Conservation (phyloP, 345 rosid genomes). For the Odontarrhena argentea region DNA sequence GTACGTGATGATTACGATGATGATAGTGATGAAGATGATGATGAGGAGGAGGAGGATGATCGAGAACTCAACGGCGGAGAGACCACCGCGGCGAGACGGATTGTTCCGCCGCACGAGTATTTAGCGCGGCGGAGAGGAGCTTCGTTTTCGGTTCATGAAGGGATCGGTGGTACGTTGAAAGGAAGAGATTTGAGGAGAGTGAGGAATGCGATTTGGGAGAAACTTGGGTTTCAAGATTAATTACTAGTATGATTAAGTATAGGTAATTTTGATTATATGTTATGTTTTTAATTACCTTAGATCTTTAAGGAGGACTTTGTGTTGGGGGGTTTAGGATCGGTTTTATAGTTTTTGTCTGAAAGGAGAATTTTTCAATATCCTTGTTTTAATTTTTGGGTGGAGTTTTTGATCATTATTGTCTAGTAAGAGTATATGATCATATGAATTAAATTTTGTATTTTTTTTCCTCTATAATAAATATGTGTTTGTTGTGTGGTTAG, state of each 20-base stretch:
- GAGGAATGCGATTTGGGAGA: conserved; percentile 67
- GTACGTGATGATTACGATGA: conserved; percentile 41
- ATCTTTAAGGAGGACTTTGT: conserved; percentile 10
- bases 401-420: conserved; percentile 17
- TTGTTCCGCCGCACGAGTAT: conserved; percentile 64
- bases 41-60: conserved; percentile 14
- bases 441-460: not conserved
- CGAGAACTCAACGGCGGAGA: conserved; percentile 23
- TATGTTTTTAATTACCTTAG: conserved; percentile 13
- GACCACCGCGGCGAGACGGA: conserved; percentile 15
- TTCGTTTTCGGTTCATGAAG: conserved; percentile 57
- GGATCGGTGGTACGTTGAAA: conserved; percentile 59
- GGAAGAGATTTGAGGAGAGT: conserved; percentile 63
- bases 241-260: too few species aligned
- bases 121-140: conserved; percentile 60
- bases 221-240: conserved; percentile 62
- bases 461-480: not conserved
- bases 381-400: not conserved
- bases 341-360: conserved; percentile 29
- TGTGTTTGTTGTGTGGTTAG: not conserved
- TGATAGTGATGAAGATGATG: conserved; percentile 31
- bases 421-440: conserved; percentile 4
- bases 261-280: not conserved
- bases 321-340: conserved; percentile 16
- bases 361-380: conserved; percentile 31